Percentiles rank a stretch among this genome's conserved stretches.
phyloP scores from a whole-genome alignment of 805 yeast genomes.

The Starmerella potacharoeniae region DNA sequence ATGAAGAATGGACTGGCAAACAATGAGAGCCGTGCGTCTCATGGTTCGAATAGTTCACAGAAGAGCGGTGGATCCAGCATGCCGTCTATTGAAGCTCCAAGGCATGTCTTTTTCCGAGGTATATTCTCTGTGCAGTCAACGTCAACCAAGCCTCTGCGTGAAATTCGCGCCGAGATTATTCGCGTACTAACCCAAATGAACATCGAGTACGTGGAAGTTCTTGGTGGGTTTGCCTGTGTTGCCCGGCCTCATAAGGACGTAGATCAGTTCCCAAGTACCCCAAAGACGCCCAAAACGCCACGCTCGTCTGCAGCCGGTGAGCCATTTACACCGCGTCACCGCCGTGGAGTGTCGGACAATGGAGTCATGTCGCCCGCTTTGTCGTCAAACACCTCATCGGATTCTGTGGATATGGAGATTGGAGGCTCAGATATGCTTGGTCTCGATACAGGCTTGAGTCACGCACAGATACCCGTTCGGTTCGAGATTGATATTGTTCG shows the following conservation, averaged over 20 bases:
- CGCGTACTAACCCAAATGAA: slow-evolving; percentile 63
- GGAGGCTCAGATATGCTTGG: slow-evolving; percentile 32
- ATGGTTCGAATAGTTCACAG: slow-evolving; percentile 1
- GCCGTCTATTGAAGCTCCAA: slow-evolving; percentile 92
- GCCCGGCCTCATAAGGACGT: slow-evolving; percentile 33
- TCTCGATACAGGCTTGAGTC: slow-evolving; percentile 15
- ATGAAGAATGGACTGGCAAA: neutral
- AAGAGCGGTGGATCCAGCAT: slow-evolving; percentile 34
- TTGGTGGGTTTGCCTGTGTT: slow-evolving; percentile 84
- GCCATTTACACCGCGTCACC: slow-evolving; percentile 13
- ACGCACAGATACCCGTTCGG: slow-evolving; percentile 47
- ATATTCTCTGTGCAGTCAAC: slow-evolving; percentile 92
- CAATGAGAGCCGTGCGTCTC: neutral
- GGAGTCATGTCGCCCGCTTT: slow-evolving; percentile 15
- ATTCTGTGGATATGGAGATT: slow-evolving; percentile 26
- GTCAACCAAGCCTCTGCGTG: slow-evolving; percentile 81
- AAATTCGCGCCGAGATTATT: slow-evolving; percentile 74
- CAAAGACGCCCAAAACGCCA: slow-evolving; percentile 11
- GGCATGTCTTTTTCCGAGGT: slow-evolving; percentile 81
- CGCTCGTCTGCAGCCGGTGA: neutral
- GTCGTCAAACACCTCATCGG: slow-evolving; percentile 19
- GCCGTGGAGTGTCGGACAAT: slow-evolving; percentile 16
- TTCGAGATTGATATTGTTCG: slow-evolving; percentile 88
- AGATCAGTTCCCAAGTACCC: slow-evolving; percentile 11
- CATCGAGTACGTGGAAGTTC: slow-evolving; percentile 75